phyloP scores from a whole-genome alignment of 805 yeast genomes.

The Candida sphagnicola region DNA sequence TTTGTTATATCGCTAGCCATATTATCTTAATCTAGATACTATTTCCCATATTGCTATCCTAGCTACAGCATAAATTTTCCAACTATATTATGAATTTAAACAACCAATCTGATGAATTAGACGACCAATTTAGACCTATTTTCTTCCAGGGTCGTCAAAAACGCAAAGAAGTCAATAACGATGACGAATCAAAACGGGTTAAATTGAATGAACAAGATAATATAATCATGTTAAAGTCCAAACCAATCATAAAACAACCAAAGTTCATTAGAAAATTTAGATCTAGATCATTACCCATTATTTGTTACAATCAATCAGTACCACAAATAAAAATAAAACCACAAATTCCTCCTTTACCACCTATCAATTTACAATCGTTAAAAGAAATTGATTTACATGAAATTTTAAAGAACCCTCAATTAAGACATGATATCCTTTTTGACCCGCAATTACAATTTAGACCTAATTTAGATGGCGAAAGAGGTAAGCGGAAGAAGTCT shows the following conservation, averaged over 20 bases:
- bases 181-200: not conserved
- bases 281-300: conserved; percentile 39
- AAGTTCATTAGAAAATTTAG: conserved; percentile 34
- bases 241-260: conserved; percentile 22
- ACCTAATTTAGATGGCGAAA: conserved; percentile 86
- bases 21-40: too few species aligned
- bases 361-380: conserved; percentile 75
- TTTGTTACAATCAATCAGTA: conserved; percentile 23
- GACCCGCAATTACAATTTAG: conserved; percentile 91
- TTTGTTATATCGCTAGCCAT: not conserved
- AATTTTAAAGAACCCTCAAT: conserved; percentile 84
- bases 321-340: conserved; percentile 1
- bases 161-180: conserved; percentile 1
- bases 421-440: conserved; percentile 88
- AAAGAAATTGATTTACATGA: conserved; percentile 86
- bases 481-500: conserved; percentile 74
- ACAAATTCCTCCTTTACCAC: conserved; percentile 57
- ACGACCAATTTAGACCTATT: conserved; percentile 1
- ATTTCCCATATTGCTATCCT: not conserved
- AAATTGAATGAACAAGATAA: not conserved
- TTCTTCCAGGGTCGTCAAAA: conserved; percentile 1
- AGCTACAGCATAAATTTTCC: not conserved
- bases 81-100: not conserved
- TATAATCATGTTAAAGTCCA: conserved; percentile 1
- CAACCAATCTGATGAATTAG: conserved; percentile 3